A percentile compares a stretch with the other conserved stretches of the same genome.
Evolutionary conservation across 2,329 filamentous ascomycete species (phyloP).

Genomic region (Alternaria panax): DNA sequence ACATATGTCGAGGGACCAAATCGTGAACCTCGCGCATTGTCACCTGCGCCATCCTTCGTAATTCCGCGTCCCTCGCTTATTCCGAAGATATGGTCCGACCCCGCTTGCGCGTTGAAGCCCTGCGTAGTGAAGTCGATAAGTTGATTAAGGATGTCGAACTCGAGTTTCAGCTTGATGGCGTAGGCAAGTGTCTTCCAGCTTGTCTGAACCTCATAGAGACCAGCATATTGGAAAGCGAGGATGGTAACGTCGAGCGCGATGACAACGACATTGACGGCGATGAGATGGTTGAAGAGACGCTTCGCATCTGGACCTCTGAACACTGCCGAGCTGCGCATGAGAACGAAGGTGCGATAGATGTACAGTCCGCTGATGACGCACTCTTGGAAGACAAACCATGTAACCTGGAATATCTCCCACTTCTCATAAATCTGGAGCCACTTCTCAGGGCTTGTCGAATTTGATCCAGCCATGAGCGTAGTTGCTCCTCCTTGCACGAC

Average conservation of each 20-base stretch:
- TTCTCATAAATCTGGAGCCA: constrained; percentile 25
- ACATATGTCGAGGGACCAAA: constrained; percentile 19
- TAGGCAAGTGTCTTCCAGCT: constrained; percentile 52
- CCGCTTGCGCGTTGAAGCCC: constrained; percentile 7
- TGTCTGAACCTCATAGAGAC: constrained; percentile 35
- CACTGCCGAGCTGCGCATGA: constrained; percentile 34
- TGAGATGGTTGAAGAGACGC: constrained; percentile 41
- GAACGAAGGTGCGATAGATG: constrained; percentile 59
- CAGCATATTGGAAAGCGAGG: constrained; percentile 50
- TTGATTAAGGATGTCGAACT: constrained; percentile 60
- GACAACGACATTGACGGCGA: constrained; percentile 49
- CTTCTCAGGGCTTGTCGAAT: constrained; percentile 27
- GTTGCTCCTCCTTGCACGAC: constrained; percentile 59
- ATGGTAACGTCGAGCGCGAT: constrained; percentile 51
- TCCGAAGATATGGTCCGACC: background rate
- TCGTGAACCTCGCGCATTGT: background rate
- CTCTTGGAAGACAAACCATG: constrained; percentile 51
- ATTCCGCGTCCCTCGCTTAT: background rate
- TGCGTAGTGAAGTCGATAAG: constrained; percentile 28
- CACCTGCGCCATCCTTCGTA: background rate
- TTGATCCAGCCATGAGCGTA: constrained; percentile 61
- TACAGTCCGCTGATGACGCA: constrained; percentile 53
- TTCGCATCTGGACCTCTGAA: constrained; percentile 14
- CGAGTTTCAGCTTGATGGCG: constrained; percentile 59
- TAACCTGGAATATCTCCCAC: constrained; percentile 52